Base-by-base conservation (phyloP, 2,329 filamentous ascomycete genomes). In the Penicillium rolfsii region DNA sequence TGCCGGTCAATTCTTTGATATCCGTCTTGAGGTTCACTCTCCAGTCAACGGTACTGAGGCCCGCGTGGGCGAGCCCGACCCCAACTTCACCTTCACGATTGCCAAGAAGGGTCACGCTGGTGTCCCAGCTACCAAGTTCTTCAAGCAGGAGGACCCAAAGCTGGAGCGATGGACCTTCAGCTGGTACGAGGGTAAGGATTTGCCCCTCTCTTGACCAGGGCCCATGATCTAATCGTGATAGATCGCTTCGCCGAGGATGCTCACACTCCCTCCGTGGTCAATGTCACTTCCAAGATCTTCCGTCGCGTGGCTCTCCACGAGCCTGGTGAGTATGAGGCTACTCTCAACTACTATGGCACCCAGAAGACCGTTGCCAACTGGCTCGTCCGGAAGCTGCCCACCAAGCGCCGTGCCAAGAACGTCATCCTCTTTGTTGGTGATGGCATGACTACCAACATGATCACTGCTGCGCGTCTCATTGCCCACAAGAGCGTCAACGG, bases 401-500 rank as follows among this genome's bases (percentile, higher is more conserved):
- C 86, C 59, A 82, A 86, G 74, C 88, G 90, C 77, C 91, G 87
- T 80, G 88, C 91, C 41, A 95, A 93, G 85, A 95, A 95, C 67
- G 87, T 95, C 66, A 86, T 95, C 68, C 83, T 95, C 64, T 96
- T 95, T 78, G 91, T 96, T 65, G 91, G 91, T 74, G 84, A 86
- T 59, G 85, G 83, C 33, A 85, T 85, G 83, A 85, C 83, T 3
- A 79, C 76, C 16, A 79, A 78, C 65, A 79, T 79, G 76, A 78
- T 78, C 62, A 79, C 76, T 40, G 91, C 91, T 45, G 91, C 91
- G 57, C 89, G 91, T 66, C 82, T 95, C 58, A 87, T 96, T 58
- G 91, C 84, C 19, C 91, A 96, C 82, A 89, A 91, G 81, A 89
- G 84, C 67, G 84, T 94, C 82, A 95, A 96, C 72, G 91, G 91